Evolutionary conservation across 768 basidiomycete genomes (phyloP).

Genomic region (Sporobolomyces pararoseus): DNA sequence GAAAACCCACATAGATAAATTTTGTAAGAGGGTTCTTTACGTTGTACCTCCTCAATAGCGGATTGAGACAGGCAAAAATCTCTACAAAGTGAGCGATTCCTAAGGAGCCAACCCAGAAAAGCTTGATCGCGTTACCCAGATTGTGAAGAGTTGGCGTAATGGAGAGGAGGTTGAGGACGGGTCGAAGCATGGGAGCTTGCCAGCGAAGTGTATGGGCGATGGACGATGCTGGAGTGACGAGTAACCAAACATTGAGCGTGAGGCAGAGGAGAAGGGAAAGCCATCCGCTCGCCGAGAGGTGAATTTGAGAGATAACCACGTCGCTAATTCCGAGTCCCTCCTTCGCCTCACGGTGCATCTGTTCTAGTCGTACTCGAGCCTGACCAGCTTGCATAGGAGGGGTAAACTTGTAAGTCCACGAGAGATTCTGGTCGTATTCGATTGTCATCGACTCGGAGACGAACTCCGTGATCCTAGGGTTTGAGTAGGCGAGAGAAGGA

Average conservation of each 20-base stretch:
- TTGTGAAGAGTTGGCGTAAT: not conserved
- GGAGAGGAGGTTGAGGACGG: not conserved
- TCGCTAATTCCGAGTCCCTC: slow-evolving; percentile 19
- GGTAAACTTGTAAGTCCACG: slow-evolving; percentile 5
- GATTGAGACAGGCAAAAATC: slow-evolving; percentile 13
- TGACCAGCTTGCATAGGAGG: slow-evolving; percentile 14
- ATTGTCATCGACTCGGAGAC: not conserved
- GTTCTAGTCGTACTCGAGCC: slow-evolving; percentile 6
- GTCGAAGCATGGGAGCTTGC: not conserved
- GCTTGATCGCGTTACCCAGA: not conserved
- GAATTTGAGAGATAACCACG: not conserved
- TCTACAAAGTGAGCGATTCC: slow-evolving; percentile 4
- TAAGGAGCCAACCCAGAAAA: not conserved
- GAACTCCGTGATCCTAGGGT: slow-evolving; percentile 9
- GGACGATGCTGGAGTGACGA: not conserved
- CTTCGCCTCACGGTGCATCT: slow-evolving; percentile 14
- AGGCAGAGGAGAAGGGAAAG: not conserved
- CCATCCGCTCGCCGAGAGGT: not conserved
- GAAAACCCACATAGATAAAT: not conserved
- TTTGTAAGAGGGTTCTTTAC: slow-evolving; percentile 5
- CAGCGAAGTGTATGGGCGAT: slow-evolving; percentile 8
- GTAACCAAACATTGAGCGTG: slow-evolving; percentile 1
- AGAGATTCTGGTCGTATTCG: not conserved
- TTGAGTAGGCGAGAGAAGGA: not conserved
- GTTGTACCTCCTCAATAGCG: slow-evolving; percentile 17